These are phyloP conservation scores for Cunninghamia lanceolata DNA, from an alignment of 75 land plant species.

Conservation along the genomic window DNA sequence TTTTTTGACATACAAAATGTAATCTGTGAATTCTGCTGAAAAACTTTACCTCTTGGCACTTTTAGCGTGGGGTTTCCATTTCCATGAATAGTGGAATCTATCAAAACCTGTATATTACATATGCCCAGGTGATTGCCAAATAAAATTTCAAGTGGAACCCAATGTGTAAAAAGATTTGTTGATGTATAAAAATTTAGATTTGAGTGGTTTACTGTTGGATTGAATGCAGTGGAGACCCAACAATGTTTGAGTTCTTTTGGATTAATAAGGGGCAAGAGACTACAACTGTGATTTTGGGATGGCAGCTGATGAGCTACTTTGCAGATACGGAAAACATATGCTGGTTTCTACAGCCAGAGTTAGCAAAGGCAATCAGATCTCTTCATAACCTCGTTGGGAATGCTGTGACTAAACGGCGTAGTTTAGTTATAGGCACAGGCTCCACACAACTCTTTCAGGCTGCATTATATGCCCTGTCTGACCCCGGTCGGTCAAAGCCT, in stretches of 20 bases:
- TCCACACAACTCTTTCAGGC: slow-evolving; percentile 90
- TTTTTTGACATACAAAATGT: too few species aligned
- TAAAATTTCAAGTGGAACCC: neutral
- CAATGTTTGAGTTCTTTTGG: slow-evolving; percentile 85
- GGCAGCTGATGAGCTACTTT: slow-evolving; percentile 85
- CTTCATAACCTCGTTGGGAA: slow-evolving; percentile 77
- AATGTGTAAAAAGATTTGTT: too few species aligned
- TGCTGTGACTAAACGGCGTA: slow-evolving; percentile 61
- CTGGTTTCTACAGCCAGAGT: slow-evolving; percentile 84
- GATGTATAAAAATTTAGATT: neutral
- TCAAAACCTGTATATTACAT: too few species aligned
- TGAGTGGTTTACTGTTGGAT: neutral
- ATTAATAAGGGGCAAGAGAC: slow-evolving; percentile 32
- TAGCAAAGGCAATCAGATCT: slow-evolving; percentile 46
- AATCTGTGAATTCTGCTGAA: neutral
- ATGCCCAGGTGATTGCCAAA: neutral
- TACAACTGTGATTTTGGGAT: slow-evolving; percentile 61
- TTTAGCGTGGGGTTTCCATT: neutral
- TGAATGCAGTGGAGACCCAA: slow-evolving; percentile 90
- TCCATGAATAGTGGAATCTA: neutral
- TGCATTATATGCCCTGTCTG: slow-evolving; percentile 66
- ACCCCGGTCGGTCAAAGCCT: slow-evolving; percentile 36
- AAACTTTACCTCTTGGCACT: neutral
- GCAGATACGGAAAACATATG: slow-evolving; percentile 51
- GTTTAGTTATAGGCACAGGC: slow-evolving; percentile 84